Evolutionary conservation across 2,329 filamentous ascomycete species (phyloP).

Genomic region (Cryoendolithus antarcticus): DNA sequence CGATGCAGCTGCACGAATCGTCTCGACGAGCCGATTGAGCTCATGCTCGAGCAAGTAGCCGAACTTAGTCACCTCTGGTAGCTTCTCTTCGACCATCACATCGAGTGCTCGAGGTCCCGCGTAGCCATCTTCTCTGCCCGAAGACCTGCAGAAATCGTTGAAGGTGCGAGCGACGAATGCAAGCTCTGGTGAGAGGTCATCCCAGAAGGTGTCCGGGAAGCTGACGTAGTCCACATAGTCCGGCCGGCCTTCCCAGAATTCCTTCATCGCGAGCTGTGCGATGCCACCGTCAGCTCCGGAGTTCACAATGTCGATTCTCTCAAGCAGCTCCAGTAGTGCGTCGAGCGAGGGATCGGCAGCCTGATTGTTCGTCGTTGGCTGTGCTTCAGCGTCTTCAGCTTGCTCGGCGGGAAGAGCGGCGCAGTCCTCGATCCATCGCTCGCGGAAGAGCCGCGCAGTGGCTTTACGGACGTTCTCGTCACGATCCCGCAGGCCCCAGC

Average conservation of each 20-base stretch:
- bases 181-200: conserved; percentile 69
- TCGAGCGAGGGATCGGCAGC: conserved; percentile 59
- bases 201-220: conserved; percentile 63
- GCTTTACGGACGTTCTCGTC: conserved; percentile 92
- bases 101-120: conserved; percentile 58
- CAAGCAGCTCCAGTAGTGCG: conserved; percentile 75
- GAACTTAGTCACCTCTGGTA: conserved; percentile 86
- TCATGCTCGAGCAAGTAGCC: conserved; percentile 79
- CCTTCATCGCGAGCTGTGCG: conserved; percentile 83
- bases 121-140: conserved; percentile 34
- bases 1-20: conserved; percentile 43
- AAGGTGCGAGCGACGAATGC: conserved; percentile 85
- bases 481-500: conserved; percentile 88
- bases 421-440: conserved; percentile 97
- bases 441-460: conserved; percentile 76
- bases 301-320: conserved; percentile 86
- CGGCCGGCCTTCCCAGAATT: conserved; percentile 91
- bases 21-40: conserved; percentile 55
- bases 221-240: conserved; percentile 63
- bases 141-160: conserved; percentile 77
- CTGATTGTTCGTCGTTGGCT: conserved; percentile 29
- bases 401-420: conserved; percentile 53
- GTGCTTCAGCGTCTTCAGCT: conserved; percentile 41
- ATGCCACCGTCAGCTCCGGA: conserved; percentile 83
- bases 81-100: conserved; percentile 76